Percentiles rank a stretch among this genome's conserved stretches.
Evolutionary conservation across 2,329 filamentous ascomycete genomes (phyloP).

Genomic region (Trichoderma sp.): DNA sequence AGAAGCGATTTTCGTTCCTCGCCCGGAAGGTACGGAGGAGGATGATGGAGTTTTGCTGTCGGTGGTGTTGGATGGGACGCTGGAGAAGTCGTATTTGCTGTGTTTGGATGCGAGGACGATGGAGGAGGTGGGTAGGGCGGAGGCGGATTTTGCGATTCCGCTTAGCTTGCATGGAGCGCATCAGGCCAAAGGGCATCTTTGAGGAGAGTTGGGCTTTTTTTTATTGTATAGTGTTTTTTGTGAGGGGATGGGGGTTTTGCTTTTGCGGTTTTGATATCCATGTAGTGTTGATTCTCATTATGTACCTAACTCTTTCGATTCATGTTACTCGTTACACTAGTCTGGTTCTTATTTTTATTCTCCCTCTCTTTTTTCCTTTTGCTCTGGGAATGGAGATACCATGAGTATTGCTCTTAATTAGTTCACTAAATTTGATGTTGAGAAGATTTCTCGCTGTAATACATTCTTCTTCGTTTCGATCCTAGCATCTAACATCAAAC

Average conservation of each 20-base stretch:
- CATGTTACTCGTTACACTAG: no score
- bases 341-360: no score
- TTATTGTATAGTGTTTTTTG: not conserved
- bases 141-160: slow-evolving; percentile 59
- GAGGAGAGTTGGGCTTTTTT: not conserved
- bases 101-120: slow-evolving; percentile 64
- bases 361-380: no score
- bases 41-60: slow-evolving; percentile 65
- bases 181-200: not conserved
- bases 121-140: slow-evolving; percentile 64
- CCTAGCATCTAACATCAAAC: no score
- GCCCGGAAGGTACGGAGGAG: slow-evolving; percentile 48
- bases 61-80: slow-evolving; percentile 64
- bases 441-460: no score
- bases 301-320: not conserved
- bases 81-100: slow-evolving; percentile 63
- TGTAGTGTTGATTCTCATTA: not conserved
- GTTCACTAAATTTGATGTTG: no score
- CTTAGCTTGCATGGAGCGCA: slow-evolving; percentile 68
- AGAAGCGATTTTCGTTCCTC: slow-evolving; percentile 67
- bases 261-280: not conserved
- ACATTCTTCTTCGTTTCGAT: no score
- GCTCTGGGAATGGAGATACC: no score
- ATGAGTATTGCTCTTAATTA: no score
- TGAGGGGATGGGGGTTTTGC: not conserved